Evolutionary conservation across 495 filamentous ascomycete genomes (phyloP).

Genomic region (Aspergillus conjunctus): DNA sequence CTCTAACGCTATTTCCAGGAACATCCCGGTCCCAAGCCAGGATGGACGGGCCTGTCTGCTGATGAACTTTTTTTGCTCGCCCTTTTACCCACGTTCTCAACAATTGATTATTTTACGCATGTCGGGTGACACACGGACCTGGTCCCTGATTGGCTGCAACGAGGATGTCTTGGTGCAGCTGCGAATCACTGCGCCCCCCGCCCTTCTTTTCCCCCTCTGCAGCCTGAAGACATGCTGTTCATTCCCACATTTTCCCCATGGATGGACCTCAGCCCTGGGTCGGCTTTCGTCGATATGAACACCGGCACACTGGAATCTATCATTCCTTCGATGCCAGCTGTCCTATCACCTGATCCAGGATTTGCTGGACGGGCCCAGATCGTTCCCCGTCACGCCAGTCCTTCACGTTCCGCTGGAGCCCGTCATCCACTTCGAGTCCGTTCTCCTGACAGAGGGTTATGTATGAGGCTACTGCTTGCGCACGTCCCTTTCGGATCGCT

Average conservation of each 20-base stretch:
- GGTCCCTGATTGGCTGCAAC: slow-evolving; percentile 8
- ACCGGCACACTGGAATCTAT: slow-evolving; percentile 10
- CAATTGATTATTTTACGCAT: neutral
- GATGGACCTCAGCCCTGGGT: slow-evolving; percentile 5
- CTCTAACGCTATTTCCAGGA: slow-evolving; percentile 19
- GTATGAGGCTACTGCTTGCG: slow-evolving; percentile 41
- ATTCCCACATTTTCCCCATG: neutral
- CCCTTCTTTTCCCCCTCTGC: neutral
- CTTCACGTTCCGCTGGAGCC: slow-evolving; percentile 23
- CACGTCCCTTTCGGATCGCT: slow-evolving; percentile 43
- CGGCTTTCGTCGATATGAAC: neutral
- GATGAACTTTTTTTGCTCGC: slow-evolving; percentile 18
- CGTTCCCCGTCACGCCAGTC: slow-evolving; percentile 42
- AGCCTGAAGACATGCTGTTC: neutral
- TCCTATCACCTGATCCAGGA: slow-evolving; percentile 42
- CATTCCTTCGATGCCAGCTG: slow-evolving; percentile 20
- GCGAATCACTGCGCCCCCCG: neutral
- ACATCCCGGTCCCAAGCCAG: slow-evolving; percentile 7
- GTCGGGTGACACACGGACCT: slow-evolving; percentile 19
- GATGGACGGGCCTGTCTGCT: slow-evolving; percentile 14
- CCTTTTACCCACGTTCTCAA: neutral
- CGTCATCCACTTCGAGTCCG: slow-evolving; percentile 30
- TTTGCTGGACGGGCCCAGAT: slow-evolving; percentile 39
- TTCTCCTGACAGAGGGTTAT: slow-evolving; percentile 36
- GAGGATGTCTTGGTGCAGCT: neutral